Evolutionary conservation across 2,329 filamentous ascomycete species (phyloP), one percentile per base, ranked within the genome.

Genomic region (Parascedosporium putredinis): DNA sequence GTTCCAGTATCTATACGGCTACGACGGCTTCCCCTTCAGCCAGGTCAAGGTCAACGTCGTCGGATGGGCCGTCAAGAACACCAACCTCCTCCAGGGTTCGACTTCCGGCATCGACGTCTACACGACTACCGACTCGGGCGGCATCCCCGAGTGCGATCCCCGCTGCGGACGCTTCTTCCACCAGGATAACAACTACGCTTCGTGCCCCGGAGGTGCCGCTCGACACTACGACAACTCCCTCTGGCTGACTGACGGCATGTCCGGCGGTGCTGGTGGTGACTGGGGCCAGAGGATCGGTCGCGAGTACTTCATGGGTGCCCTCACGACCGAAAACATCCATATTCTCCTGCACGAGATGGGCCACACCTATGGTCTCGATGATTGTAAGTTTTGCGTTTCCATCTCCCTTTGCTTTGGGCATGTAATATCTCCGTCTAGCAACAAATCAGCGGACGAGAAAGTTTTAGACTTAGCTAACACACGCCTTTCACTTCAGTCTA

Each of bases 281-380:
- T 73, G 70, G 70, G 69, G 70, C n/a, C 67, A 73, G 55, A 58
- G 67, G 3, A 60, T 72, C 20, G 69, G 64, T 2, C 61, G 60
- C 6, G 68, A 72, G 52, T 71, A 71, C 56, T 70, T 72, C 53
- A 60, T 72, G 58, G 47, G 59, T 18, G 58, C 60, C 10, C 47
- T 73, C 1, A 58, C 63, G 16, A 50, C 59, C 8, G 61, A 64
- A 5, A 64, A 67, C 53, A 61, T 68, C 27, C 69, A 73, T 53
- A 73, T 74, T 45, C 63, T 70, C 6, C 63, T 69, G n/a, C 70
- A 73, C 52, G 70, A 72, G 57, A 65, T 69, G 51, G 68, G 69
- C 33, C 69, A 72, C 55, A 69, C 67, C n/a, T 67, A 66, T 53
- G 67, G 63, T 10, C 63, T 71, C 4, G 67, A 69, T 43, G 66